Evolutionary conservation across 2,329 filamentous ascomycete genomes (phyloP), one percentile per base, ranked within the genome.

Genomic region (Fusarium hostae): DNA sequence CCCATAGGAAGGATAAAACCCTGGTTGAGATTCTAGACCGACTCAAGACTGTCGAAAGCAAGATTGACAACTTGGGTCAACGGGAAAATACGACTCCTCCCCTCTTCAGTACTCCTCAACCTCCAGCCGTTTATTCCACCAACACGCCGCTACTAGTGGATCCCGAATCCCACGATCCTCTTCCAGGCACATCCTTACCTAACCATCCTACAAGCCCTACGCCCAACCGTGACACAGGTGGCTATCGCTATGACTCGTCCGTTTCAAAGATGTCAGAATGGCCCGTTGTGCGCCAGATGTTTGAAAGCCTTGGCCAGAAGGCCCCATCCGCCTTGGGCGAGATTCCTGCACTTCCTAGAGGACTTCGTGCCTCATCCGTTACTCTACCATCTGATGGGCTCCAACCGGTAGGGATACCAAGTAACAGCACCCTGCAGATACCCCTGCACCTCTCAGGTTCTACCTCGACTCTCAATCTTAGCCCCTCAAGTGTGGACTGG

Each of bases 1-100:
- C 20, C 44, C 48, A 63, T 74, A 90, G 88, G 76, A 90, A 90
- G 79, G 88, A 90, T 77, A 89, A 88, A 78, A 90, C 88, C 5
- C 81, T 90, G 72, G 84, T 88, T 44, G 87, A 90, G 74, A 90
- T 90, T 58, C 81, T 90, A 34, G 87, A 89, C 51, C 83, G 85
- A 15, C 80, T 90, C 56, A 87, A 85, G 68, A 82, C 79, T 58
- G 80, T 90, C 47, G 87, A 90, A 76, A 82, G 77, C 58, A 90
- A 89, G 77, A 83, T 90, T 70, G 87, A 90, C 70, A 78, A 71
- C 55, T 61, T 85, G 34, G 77, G 73, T 59, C 56, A 78, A 54
- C 78, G 60, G 45, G 68, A 68, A 11, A 71, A 65, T 30, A 54
- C 62, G n/a, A 72, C 66, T 32, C 59, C 72, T 37, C 65, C 70